Evolutionary conservation across 148 eudicot species (phyloP).

Genomic region (Camellia lanceoleosa): DNA sequence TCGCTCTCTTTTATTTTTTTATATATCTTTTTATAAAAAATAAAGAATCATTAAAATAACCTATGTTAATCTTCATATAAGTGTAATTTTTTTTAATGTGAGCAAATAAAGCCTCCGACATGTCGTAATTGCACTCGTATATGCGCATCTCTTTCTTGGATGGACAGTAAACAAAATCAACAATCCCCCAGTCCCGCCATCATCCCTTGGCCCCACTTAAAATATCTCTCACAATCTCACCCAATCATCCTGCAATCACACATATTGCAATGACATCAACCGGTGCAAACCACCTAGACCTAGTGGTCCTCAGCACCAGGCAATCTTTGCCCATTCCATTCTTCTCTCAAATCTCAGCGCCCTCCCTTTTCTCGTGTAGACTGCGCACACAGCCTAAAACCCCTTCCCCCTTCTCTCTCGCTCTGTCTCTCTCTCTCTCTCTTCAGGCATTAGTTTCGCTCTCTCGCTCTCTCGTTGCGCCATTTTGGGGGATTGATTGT

Average conservation of each 20-base stretch:
- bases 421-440: not conserved
- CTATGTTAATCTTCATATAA: too few relatives aligned
- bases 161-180: not conserved
- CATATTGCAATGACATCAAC: not conserved
- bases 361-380: not conserved
- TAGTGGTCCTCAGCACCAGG: not conserved
- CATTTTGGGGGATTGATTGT: not conserved
- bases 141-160: not conserved
- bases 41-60: too few relatives aligned
- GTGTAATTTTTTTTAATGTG: too few relatives aligned
- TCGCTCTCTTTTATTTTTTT: too few relatives aligned
- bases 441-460: not conserved
- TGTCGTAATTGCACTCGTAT: too few relatives aligned
- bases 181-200: not conserved
- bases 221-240: conserved; percentile 1
- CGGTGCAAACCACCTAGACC: not conserved
- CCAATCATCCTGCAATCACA: not conserved
- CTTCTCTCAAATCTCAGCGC: not conserved
- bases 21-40: too few relatives aligned
- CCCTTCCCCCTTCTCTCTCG: not conserved
- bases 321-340: not conserved
- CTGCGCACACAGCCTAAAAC: conserved; percentile 9
- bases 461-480: too few relatives aligned
- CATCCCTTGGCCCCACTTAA: not conserved
- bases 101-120: too few relatives aligned